Conservation (phyloP, 805 yeast genomes). For the Groenewaldozyma salmanticensis region DNA sequence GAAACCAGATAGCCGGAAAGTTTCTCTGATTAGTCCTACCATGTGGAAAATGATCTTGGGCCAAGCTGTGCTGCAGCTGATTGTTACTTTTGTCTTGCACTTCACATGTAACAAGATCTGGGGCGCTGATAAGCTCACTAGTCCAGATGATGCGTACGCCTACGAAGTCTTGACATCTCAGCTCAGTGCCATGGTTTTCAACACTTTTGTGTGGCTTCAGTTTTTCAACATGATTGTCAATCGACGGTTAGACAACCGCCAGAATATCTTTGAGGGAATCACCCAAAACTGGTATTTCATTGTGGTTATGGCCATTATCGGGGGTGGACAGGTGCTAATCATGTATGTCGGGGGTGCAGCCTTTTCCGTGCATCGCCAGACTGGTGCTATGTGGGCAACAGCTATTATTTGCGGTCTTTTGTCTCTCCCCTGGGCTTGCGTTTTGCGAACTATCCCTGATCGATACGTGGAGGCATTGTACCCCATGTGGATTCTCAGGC, state of each 20-base stretch:
- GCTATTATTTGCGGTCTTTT: slow-evolving; percentile 73
- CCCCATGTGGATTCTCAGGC: slow-evolving; percentile 20
- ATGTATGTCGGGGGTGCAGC: slow-evolving; percentile 98
- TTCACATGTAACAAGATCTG: slow-evolving; percentile 66
- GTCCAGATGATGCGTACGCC: slow-evolving; percentile 19
- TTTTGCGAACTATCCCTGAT: slow-evolving; percentile 80
- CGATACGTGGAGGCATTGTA: slow-evolving; percentile 24
- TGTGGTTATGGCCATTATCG: slow-evolving; percentile 61
- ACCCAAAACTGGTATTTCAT: slow-evolving; percentile 77
- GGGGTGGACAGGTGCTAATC: slow-evolving; percentile 74
- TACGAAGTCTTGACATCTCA: slow-evolving; percentile 37
- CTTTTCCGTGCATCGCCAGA: slow-evolving; percentile 69
- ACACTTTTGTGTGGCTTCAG: slow-evolving; percentile 96
- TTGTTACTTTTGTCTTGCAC: slow-evolving; percentile 70
- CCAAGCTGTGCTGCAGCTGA: slow-evolving; percentile 69
- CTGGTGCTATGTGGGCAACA: slow-evolving; percentile 82
- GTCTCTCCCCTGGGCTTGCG: slow-evolving; percentile 69
- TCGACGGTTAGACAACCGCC: slow-evolving; percentile 75
- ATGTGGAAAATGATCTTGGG: slow-evolving; percentile 99
- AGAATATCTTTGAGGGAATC: slow-evolving; percentile 76
- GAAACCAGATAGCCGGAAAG: slow-evolving; percentile 73
- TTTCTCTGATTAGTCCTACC: slow-evolving; percentile 73
- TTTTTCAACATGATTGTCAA: slow-evolving; percentile 87
- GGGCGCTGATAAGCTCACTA: neutral
- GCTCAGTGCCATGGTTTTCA: slow-evolving; percentile 80